Evolutionary conservation across 441 rosid species (phyloP).

Genomic region (Pelargonium australe): DNA sequence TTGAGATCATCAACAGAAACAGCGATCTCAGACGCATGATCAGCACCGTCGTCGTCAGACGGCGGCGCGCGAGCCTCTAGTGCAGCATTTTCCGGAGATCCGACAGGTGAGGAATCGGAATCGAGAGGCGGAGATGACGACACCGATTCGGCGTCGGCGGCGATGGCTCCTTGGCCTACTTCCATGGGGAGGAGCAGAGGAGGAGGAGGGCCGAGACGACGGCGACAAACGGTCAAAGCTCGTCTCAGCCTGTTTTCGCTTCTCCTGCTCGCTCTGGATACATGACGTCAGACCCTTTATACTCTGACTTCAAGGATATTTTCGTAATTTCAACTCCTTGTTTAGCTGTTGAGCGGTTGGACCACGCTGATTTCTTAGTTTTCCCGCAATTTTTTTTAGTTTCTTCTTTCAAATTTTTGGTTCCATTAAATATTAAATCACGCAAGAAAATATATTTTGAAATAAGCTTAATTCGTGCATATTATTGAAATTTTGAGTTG

Average conservation of each 20-base stretch:
- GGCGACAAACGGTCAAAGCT: constrained; percentile 22
- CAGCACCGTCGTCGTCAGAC: constrained; percentile 45
- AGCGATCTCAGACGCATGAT: constrained; percentile 31
- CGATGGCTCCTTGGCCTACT: constrained; percentile 26
- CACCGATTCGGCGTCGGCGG: constrained; percentile 6
- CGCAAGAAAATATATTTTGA: no score
- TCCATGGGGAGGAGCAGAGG: constrained; percentile 41
- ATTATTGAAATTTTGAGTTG: no score
- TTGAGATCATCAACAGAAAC: constrained; percentile 50
- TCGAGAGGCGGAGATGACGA: constrained; percentile 19
- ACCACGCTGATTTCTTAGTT: no score
- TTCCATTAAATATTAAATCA: no score
- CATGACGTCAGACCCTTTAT: neutral
- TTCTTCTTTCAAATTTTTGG: no score
- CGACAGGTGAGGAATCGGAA: constrained; percentile 34
- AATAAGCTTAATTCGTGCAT: no score
- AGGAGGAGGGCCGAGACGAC: constrained; percentile 32
- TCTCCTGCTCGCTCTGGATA: constrained; percentile 10
- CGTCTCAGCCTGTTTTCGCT: constrained; percentile 17
- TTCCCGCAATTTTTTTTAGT: no score
- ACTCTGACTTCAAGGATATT: neutral
- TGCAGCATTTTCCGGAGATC: constrained; percentile 37
- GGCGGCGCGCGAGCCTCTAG: constrained; percentile 31
- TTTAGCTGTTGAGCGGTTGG: neutral
- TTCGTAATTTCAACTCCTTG: neutral